Evolutionary conservation across 2,329 filamentous ascomycete genomes (phyloP), one percentile per base, ranked within the genome.

Genomic region (Ophiosphaerella herpotricha): DNA sequence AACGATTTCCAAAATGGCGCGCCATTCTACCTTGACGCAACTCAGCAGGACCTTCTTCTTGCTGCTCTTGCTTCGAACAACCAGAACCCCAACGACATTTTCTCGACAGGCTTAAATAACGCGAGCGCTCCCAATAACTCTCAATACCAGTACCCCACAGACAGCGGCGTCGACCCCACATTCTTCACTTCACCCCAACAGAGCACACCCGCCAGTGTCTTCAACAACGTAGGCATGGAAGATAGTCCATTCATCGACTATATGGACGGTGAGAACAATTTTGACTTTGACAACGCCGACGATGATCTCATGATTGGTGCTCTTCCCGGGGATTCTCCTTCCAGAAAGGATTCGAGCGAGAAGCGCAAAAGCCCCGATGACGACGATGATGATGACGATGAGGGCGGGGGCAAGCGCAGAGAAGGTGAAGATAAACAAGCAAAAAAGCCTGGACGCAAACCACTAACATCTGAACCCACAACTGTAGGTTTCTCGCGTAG

Each of bases 391-490:
- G 76, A 78, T 14, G 72, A 89, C 11, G 78, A 85, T 1, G 87
- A 89, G 5, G 88, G 72, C 38, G 85, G 84, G 59, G 84, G 85
- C 50, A 94, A 92, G 78, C 84, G 91, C 58, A 85, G 89, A 52
- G 91, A 96, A 74, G 85, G 87, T 50, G 86, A 91, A 48, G 90
- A 92, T 38, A 96, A 94, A 76, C 81, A 87, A 37, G 85, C 90
- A 21, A 97, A 97, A 84, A 99, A 97, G 77, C 93, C 94, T 4
- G 94, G 94, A 43, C 85, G 94, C 57, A 99, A 99, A 80, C 94
- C 93, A 16, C 80, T 97, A 66, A 97, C 91, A 40, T 95, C 90
- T 18, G 94, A 97, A 74, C 94, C 94, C 21, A 97, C 90, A 62
- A 94, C 92, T 61, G 93, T 97, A 86, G 79, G 92, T 85, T 35